These are phyloP conservation scores for Dioszegia aurantiaca DNA, from an alignment of 768 basidiomycete species.

Conservation along the genomic window DNA sequence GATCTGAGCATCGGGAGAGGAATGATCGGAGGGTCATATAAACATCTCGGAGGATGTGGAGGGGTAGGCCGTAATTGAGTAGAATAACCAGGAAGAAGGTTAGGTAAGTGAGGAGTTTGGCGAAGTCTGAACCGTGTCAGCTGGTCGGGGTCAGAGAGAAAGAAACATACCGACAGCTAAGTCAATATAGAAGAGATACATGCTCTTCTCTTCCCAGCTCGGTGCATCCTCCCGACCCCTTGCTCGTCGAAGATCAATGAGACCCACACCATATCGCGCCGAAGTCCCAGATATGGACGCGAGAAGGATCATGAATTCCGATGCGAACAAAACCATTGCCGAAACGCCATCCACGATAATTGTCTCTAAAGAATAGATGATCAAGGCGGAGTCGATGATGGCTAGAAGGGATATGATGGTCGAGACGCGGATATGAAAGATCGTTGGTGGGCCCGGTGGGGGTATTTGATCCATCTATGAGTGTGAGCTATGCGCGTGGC, in stretches of 20 bases:
- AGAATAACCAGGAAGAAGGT: conserved; percentile 92
- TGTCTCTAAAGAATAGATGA: conserved; percentile 55
- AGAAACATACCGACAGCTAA: conserved; percentile 70
- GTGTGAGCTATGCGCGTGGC: conserved; percentile 1
- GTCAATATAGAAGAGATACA: conserved; percentile 94
- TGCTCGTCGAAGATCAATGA: conserved; percentile 77
- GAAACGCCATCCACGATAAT: conserved; percentile 78
- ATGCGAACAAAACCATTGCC: conserved; percentile 87
- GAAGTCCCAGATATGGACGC: conserved; percentile 52
- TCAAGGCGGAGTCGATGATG: conserved; percentile 71
- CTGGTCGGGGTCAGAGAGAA: not conserved
- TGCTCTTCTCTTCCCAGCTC: conserved; percentile 96
- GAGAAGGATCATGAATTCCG: conserved; percentile 59
- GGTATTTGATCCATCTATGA: conserved; percentile 93
- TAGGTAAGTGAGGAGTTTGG: conserved; percentile 87
- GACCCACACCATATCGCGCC: conserved; percentile 75
- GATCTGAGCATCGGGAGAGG: conserved; percentile 76
- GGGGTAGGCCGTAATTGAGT: conserved; percentile 86
- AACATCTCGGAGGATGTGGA: conserved; percentile 96
- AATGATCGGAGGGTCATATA: conserved; percentile 94
- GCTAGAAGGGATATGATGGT: conserved; percentile 72
- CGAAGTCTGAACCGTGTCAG: conserved; percentile 64
- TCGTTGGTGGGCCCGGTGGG: conserved; percentile 72
- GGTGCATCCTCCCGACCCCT: conserved; percentile 55
- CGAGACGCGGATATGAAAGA: conserved; percentile 83